Evolutionary conservation across 352 stramenopile genomes (phyloP).

Genomic region (Phytophthora hybrid): DNA sequence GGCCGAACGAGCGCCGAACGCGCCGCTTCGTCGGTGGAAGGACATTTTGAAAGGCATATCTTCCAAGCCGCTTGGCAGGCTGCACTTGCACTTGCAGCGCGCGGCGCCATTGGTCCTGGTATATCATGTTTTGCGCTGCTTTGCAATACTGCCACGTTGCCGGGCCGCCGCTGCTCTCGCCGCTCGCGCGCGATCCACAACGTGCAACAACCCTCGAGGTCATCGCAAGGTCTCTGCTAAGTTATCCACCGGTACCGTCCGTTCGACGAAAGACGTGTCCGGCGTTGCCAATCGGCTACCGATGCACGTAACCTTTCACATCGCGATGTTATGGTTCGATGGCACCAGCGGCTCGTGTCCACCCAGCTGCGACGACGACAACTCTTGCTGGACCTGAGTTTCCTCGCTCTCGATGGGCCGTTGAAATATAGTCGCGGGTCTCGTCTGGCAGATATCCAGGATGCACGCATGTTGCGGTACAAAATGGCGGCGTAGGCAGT

Average conservation of each 20-base stretch:
- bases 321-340: not conserved
- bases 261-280: not conserved
- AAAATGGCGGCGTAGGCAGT: not conserved
- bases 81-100: slow-evolving; percentile 11
- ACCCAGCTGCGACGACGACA: not conserved
- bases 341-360: not conserved
- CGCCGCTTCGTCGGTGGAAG: slow-evolving; percentile 22
- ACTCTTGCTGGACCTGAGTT: slow-evolving; percentile 1
- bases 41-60: slow-evolving; percentile 20
- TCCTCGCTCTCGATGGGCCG: not conserved
- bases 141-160: not conserved
- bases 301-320: not conserved
- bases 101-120: not conserved
- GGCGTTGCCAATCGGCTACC: not conserved
- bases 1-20: slow-evolving; percentile 22
- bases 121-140: slow-evolving; percentile 2
- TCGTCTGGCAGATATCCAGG: not conserved
- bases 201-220: not conserved
- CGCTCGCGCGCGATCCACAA: not conserved
- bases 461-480: not conserved
- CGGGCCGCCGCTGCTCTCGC: not conserved
- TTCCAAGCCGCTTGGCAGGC: slow-evolving; percentile 12
- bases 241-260: not conserved
- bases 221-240: not conserved
- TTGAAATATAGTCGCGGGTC: not conserved